A percentile compares a stretch with the other conserved stretches of the same genome.
phyloP scores from a whole-genome alignment of 495 filamentous ascomycete species.

The Penicillium roqueforti region DNA sequence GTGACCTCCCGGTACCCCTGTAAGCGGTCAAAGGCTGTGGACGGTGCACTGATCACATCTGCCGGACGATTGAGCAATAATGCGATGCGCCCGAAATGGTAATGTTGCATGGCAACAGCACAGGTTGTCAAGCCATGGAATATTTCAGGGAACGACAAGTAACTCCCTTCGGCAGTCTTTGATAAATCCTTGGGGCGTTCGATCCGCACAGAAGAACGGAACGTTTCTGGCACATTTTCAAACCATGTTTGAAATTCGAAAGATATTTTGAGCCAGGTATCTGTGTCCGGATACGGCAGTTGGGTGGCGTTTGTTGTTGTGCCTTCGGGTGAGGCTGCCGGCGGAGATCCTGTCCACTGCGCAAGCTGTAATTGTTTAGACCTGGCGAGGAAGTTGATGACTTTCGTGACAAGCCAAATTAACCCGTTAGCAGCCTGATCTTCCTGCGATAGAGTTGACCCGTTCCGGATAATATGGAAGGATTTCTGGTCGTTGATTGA shows the following conservation, averaged over 20 bases:
- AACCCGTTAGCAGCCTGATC: slow-evolving; percentile 36
- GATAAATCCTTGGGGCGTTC: slow-evolving; percentile 35
- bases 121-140: slow-evolving; percentile 33
- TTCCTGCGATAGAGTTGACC: slow-evolving; percentile 20
- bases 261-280: slow-evolving; percentile 36
- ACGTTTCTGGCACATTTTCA: slow-evolving; percentile 40
- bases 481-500: slow-evolving; percentile 29
- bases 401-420: slow-evolving; percentile 35
- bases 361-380: slow-evolving; percentile 35
- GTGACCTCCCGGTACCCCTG: slow-evolving; percentile 41
- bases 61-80: slow-evolving; percentile 37
- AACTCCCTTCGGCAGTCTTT: slow-evolving; percentile 14
- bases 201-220: slow-evolving; percentile 37
- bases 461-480: slow-evolving; percentile 8
- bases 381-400: slow-evolving; percentile 38
- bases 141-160: slow-evolving; percentile 39
- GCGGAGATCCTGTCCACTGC: slow-evolving; percentile 29
- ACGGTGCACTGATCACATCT: slow-evolving; percentile 32
- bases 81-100: slow-evolving; percentile 40
- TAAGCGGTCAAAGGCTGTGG: slow-evolving; percentile 40
- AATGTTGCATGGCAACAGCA: slow-evolving; percentile 40
- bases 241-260: slow-evolving; percentile 42
- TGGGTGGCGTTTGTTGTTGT: background rate
- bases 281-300: slow-evolving; percentile 21
- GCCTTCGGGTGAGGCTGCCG: slow-evolving; percentile 11